A percentile compares a stretch with the other conserved stretches of the same genome.
Conservation (phyloP, 2,329 filamentous ascomycete genomes). For the Tolypocladium sp. region DNA sequence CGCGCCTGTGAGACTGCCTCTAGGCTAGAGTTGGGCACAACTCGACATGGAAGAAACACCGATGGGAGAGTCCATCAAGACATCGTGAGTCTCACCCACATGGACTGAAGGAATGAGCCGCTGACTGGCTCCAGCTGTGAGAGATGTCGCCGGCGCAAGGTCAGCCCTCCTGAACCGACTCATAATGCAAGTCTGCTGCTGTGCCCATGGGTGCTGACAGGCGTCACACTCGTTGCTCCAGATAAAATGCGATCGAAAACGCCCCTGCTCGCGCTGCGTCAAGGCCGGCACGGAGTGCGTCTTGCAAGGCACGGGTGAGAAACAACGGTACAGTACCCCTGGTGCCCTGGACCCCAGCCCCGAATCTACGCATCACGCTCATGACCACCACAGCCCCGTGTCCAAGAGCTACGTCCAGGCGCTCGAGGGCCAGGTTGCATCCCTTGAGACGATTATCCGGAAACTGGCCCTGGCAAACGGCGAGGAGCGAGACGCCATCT, state of each 20-base stretch:
- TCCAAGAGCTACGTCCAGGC: slow-evolving; percentile 37
- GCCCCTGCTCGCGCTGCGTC: slow-evolving; percentile 40
- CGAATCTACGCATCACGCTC: neutral
- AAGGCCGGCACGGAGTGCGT: slow-evolving; percentile 30
- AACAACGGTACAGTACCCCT: slow-evolving; percentile 24
- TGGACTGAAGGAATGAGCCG: neutral
- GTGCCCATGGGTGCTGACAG: neutral
- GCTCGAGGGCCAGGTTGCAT: slow-evolving; percentile 35
- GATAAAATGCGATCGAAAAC: slow-evolving; percentile 43
- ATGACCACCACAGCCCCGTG: slow-evolving; percentile 24
- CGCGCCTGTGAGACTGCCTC: neutral
- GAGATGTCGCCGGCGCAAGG: slow-evolving; percentile 33
- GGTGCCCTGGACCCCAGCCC: too few relatives aligned
- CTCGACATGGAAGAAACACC: slow-evolving; percentile 22
- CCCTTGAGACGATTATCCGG: slow-evolving; percentile 34
- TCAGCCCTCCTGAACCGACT: slow-evolving; percentile 7
- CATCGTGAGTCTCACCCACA: slow-evolving; percentile 18
- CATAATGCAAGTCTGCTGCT: neutral
- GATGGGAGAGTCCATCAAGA: slow-evolving; percentile 25
- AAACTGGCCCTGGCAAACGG: slow-evolving; percentile 31
- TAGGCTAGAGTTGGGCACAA: neutral
- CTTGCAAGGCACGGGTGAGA: slow-evolving; percentile 30
- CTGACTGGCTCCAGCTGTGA: slow-evolving; percentile 23
- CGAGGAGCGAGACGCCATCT: slow-evolving; percentile 29
- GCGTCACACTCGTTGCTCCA: slow-evolving; percentile 9